A percentile compares a stretch with the other conserved stretches of the same genome.
Evolutionary conservation across 129 eudicot species (phyloP).

Genomic region (Centaurea solstitialis): DNA sequence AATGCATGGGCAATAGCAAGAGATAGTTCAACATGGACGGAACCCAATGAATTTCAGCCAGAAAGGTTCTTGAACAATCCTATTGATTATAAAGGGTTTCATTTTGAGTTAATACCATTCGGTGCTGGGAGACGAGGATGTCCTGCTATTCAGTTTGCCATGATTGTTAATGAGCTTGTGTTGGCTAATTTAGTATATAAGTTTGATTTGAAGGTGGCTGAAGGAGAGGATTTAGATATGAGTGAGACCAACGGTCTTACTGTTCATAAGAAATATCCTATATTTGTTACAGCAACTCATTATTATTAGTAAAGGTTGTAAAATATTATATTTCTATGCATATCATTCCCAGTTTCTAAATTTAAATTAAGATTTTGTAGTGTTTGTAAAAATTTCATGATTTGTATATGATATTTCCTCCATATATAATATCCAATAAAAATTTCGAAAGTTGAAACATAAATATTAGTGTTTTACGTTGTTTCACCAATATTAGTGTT

Average conservation of each 20-base stretch:
- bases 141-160: slow-evolving; percentile 42
- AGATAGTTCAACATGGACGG: slow-evolving; percentile 22
- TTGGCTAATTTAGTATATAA: slow-evolving; percentile 35
- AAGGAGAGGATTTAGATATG: slow-evolving; percentile 38
- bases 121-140: slow-evolving; percentile 41
- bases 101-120: slow-evolving; percentile 43
- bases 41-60: slow-evolving; percentile 33
- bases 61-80: slow-evolving; percentile 34
- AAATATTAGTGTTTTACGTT: too few relatives aligned
- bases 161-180: slow-evolving; percentile 23
- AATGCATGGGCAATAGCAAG: slow-evolving; percentile 43
- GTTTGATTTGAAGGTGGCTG: slow-evolving; percentile 32
- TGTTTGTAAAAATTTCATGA: too few relatives aligned
- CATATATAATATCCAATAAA: too few relatives aligned
- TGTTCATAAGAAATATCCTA: slow-evolving; percentile 17
- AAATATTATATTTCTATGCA: too few relatives aligned
- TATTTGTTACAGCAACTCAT: not conserved
- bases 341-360: too few relatives aligned
- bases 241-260: slow-evolving; percentile 19
- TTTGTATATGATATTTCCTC: too few relatives aligned
- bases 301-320: too few relatives aligned
- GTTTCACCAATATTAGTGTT: too few relatives aligned
- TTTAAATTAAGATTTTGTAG: too few relatives aligned
- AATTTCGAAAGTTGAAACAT: too few relatives aligned
- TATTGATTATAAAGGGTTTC: slow-evolving; percentile 30